A percentile compares a stretch with the other conserved stretches of the same genome.
These are phyloP conservation scores for Panicum miliaceum DNA, from an alignment of 176 grass and related monocot species.

Conservation along the genomic window DNA sequence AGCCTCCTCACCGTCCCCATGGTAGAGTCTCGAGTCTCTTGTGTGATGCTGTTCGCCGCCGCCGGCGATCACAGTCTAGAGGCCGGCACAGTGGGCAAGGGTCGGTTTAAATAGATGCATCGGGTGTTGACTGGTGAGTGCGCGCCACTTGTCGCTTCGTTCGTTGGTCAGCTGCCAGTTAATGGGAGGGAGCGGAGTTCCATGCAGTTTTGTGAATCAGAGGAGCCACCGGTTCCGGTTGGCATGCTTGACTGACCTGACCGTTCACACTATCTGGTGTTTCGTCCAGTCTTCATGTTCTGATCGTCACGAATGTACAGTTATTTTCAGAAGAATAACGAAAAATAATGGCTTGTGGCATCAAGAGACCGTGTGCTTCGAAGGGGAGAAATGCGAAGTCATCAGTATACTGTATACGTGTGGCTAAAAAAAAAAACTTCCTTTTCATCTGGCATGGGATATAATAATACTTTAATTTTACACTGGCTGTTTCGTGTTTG, in stretches of 20 bases:
- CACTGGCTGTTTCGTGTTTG: too few species aligned
- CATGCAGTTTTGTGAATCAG: constrained; percentile 31
- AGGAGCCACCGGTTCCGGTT: constrained; percentile 15
- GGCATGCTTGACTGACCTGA: background rate
- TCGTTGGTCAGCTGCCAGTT: constrained; percentile 29
- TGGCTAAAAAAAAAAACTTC: too few species aligned
- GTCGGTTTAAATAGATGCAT: constrained; percentile 27
- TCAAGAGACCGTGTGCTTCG: background rate
- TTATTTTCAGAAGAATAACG: background rate
- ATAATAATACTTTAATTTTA: too few species aligned
- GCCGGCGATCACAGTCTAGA: background rate
- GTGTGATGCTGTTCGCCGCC: background rate
- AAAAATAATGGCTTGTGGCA: background rate
- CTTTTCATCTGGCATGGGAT: too few species aligned
- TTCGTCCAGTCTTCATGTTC: background rate
- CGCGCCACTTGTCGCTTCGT: background rate
- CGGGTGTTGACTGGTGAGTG: background rate
- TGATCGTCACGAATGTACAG: background rate
- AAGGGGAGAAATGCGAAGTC: background rate
- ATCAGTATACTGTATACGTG: too few species aligned
- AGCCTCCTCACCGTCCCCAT: constrained; percentile 36
- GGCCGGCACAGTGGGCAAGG: background rate
- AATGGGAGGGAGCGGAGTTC: constrained; percentile 33
- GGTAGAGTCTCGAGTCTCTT: background rate
- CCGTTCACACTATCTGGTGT: constrained; percentile 15